These are phyloP conservation scores for Kodamaea sp. DNA, from an alignment of 1,139 yeast species.

Conservation along the genomic window DNA sequence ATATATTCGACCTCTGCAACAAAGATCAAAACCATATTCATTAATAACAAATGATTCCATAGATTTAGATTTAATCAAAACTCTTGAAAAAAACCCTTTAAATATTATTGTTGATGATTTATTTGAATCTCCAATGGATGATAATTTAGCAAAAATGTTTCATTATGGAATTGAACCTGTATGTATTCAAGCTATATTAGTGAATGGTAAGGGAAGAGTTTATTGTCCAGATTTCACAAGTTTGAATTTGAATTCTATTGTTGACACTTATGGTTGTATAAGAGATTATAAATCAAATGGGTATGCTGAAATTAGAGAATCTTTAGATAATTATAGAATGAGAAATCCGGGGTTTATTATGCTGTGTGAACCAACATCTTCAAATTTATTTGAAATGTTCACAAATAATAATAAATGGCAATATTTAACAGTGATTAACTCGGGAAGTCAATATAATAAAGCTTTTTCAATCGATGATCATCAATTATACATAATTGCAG, in stretches of 20 bases:
- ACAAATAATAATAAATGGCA: constrained; percentile 22
- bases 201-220: constrained; percentile 35
- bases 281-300: constrained; percentile 17
- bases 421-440: constrained; percentile 27
- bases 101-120: constrained; percentile 25
- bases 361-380: constrained; percentile 17
- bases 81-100: constrained; percentile 23
- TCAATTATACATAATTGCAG: constrained; percentile 26
- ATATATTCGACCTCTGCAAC: constrained; percentile 22
- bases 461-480: constrained; percentile 35
- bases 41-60: constrained; percentile 15
- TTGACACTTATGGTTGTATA: constrained; percentile 25
- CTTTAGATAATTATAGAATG: constrained; percentile 16
- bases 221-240: constrained; percentile 19
- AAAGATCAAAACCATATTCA: constrained; percentile 24
- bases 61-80: constrained; percentile 12
- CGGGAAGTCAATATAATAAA: constrained; percentile 33
- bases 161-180: constrained; percentile 32
- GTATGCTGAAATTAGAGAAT: constrained; percentile 13
- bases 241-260: constrained; percentile 9
- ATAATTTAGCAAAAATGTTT: constrained; percentile 22
- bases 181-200: constrained; percentile 28
- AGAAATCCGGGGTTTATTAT: constrained; percentile 27
- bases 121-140: constrained; percentile 26
- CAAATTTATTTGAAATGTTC: constrained; percentile 18